A percentile compares a stretch with the other conserved stretches of the same genome.
These are phyloP conservation scores for Bretschneidera sinensis DNA, from an alignment of 345 rosid genomes.

Conservation along the genomic window DNA sequence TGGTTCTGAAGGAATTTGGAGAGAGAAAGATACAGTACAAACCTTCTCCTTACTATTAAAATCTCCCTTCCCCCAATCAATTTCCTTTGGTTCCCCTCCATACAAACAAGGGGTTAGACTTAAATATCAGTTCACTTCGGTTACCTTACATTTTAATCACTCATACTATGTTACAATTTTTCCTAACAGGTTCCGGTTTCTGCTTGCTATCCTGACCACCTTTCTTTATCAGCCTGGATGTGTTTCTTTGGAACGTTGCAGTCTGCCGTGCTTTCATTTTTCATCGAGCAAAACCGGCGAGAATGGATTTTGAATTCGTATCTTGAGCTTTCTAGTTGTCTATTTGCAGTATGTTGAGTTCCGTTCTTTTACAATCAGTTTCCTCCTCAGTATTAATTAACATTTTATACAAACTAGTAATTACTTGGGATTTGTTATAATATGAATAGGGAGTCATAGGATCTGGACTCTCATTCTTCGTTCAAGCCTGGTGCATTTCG, in stretches of 20 bases:
- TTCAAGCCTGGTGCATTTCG: conserved; percentile 63
- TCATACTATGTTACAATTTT: neutral
- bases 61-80: no score
- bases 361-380: neutral
- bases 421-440: no score
- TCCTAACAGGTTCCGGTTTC: conserved; percentile 51
- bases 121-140: no score
- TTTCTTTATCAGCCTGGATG: conserved; percentile 73
- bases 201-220: conserved; percentile 46
- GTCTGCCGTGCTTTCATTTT: conserved; percentile 38
- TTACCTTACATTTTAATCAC: neutral
- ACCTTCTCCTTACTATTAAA: no score
- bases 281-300: conserved; percentile 40
- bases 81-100: no score
- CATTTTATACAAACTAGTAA: no score
- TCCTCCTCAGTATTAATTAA: no score
- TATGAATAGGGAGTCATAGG: conserved; percentile 34
- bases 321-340: conserved; percentile 37
- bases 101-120: no score
- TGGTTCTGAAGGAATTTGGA: no score
- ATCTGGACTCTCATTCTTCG: conserved; percentile 43
- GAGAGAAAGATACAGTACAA: no score
- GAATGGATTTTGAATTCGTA: conserved; percentile 51
- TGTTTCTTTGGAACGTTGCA: conserved; percentile 60
- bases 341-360: conserved; percentile 34